Evolutionary conservation across 1,139 yeast species (phyloP), one percentile per base, ranked within the genome.

Genomic region (Suhomyces chickasaworum): DNA sequence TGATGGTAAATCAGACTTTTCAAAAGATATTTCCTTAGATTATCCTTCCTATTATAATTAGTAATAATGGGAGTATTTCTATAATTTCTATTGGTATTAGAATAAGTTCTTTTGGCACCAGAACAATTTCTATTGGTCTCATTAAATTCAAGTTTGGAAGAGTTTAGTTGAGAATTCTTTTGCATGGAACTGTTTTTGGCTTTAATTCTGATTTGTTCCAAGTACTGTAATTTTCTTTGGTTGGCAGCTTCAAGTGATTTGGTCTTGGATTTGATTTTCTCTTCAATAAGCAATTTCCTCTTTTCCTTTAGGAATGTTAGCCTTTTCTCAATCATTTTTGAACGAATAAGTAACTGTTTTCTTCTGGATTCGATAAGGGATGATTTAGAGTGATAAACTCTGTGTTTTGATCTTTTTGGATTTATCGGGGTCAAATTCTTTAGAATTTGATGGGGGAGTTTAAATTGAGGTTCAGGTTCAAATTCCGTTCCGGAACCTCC

Each of bases 371-470:
- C 43, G 10, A 37, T 9, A 2, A 35, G 16, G 16, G 21, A 10
- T 12, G 2, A 13, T 29, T 37, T 20, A 10, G 25, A 7, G 12
- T 13, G 7, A 22, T 30, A 13, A n/a, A 12, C 9, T n/a, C 22
- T 25, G n/a, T 7, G 18, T 21, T 23, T 25, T 13, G 13, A 2
- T 13, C 25, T 29, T 23, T 25, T 36, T 10, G 38, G 45, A 17
- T 15, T 29, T 8, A 38, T 31, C 16, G 50, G 52, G 9, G 52
- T 49, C 37, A 49, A 38, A 31, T 49, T 49, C 37, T 44, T 42
- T 30, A 44, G 46, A 33, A 49, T 49, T 7, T 25, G 35, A 17
- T 37, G 37, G 12, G 52, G 50, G 10, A 49, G 25, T 10, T 46
- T 43, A 33, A 49, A 47, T 13, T 10, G 15, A 10, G 38, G 10